Conservation (phyloP, 495 filamentous ascomycete genomes). For the Apodospora peruviana region DNA sequence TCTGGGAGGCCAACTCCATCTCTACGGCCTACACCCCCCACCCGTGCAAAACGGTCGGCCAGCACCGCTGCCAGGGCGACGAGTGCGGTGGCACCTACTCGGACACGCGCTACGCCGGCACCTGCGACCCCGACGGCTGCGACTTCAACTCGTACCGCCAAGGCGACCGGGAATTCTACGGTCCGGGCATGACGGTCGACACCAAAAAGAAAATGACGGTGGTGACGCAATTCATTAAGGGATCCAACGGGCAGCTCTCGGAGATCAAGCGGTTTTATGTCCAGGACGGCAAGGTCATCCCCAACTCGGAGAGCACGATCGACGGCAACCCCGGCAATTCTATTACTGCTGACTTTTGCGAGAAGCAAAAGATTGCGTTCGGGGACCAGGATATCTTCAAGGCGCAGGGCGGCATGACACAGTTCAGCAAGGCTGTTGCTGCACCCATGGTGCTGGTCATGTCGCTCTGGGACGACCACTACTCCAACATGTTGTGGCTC, state of each 20-base stretch:
- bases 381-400: constrained; percentile 54
- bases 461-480: constrained; percentile 71
- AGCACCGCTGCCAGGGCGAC: constrained; percentile 49
- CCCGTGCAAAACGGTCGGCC: constrained; percentile 53
- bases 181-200: constrained; percentile 53
- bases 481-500: constrained; percentile 74
- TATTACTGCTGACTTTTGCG: constrained; percentile 16
- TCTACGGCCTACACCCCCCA: constrained; percentile 60
- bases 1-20: constrained; percentile 62
- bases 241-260: constrained; percentile 37
- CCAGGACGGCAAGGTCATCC: constrained; percentile 57
- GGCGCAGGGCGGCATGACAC: constrained; percentile 50
- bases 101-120: constrained; percentile 41
- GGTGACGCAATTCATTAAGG: constrained; percentile 60
- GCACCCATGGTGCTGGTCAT: constrained; percentile 65
- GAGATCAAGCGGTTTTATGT: constrained; percentile 66
- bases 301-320: constrained; percentile 44
- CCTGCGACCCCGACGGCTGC: constrained; percentile 65
- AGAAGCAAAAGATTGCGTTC: constrained; percentile 33
- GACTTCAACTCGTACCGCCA: constrained; percentile 70
- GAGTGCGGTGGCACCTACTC: constrained; percentile 45
- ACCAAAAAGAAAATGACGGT: constrained; percentile 62
- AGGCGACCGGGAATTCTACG: constrained; percentile 57
- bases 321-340: constrained; percentile 46
- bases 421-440: constrained; percentile 49